A percentile compares a stretch with the other conserved stretches of the same genome.
These are phyloP conservation scores for Aaosphaeria arxii DNA, from an alignment of 2,329 filamentous ascomycete species.

Conservation along the genomic window DNA sequence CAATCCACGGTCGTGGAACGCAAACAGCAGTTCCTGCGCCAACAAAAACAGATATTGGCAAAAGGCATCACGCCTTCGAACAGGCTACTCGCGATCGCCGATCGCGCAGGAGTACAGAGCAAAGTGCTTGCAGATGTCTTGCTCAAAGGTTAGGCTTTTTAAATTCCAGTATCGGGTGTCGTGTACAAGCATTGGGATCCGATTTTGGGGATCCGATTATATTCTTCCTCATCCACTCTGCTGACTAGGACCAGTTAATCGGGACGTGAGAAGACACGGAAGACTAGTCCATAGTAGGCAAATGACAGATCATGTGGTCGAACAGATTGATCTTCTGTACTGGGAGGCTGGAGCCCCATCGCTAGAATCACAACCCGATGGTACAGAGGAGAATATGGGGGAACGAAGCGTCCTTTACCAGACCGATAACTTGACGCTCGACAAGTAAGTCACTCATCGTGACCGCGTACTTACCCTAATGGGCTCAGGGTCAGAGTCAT, in stretches of 20 bases:
- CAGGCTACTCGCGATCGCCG: constrained; percentile 51
- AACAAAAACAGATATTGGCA: constrained; percentile 62
- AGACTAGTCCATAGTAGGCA: constrained; percentile 65
- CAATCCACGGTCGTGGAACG: constrained; percentile 51
- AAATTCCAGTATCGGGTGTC: too few species aligned
- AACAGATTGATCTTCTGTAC: constrained; percentile 69
- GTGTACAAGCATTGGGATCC: too few species aligned
- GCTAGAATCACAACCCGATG: constrained; percentile 14
- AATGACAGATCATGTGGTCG: constrained; percentile 67
- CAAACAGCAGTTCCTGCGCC: constrained; percentile 63
- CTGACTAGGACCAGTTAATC: constrained; percentile 51
- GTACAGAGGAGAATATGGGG: constrained; percentile 37
- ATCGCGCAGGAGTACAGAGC: constrained; percentile 44
- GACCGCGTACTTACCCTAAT: too few species aligned
- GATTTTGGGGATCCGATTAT: not conserved
- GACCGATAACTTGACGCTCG: constrained; percentile 29
- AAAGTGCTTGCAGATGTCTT: constrained; percentile 50
- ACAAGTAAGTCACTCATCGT: constrained; percentile 12
- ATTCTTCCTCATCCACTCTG: not conserved
- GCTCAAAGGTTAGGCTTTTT: constrained; percentile 43
- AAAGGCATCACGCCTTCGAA: constrained; percentile 57
- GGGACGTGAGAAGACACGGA: constrained; percentile 62
- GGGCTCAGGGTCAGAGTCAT: too few species aligned
- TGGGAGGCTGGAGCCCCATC: constrained; percentile 44
- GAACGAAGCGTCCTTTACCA: constrained; percentile 24